These are phyloP conservation scores for Rhizopogon parksii DNA, from an alignment of 1,284 basidiomycete species.

Conservation along the genomic window DNA sequence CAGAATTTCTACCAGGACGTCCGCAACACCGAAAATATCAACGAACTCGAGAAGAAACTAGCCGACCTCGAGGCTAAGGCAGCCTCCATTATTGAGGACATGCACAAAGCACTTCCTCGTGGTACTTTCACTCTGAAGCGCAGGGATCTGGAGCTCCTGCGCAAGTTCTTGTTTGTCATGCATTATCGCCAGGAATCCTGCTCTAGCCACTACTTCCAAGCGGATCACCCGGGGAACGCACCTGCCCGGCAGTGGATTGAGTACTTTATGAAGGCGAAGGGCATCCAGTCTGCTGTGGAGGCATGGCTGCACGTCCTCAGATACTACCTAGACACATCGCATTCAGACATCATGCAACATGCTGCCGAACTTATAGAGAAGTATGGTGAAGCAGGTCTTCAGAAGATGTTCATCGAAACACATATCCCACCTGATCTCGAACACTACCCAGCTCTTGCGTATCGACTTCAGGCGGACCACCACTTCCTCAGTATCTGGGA, in stretches of 20 bases:
- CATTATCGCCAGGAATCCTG: slow-evolving; percentile 21
- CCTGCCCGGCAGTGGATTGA: slow-evolving; percentile 18
- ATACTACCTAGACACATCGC: slow-evolving; percentile 28
- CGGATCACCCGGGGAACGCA: slow-evolving; percentile 19
- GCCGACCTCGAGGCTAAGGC: slow-evolving; percentile 23
- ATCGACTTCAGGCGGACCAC: slow-evolving; percentile 11
- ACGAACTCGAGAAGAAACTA: slow-evolving; percentile 23
- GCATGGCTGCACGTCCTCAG: slow-evolving; percentile 26
- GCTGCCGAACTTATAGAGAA: slow-evolving; percentile 5
- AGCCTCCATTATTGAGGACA: slow-evolving; percentile 14
- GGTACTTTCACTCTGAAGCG: slow-evolving; percentile 18
- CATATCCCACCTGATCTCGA: slow-evolving; percentile 18
- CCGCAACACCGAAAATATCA: slow-evolving; percentile 14
- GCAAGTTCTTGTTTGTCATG: slow-evolving; percentile 31
- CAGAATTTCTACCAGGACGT: slow-evolving; percentile 24
- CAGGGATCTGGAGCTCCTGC: slow-evolving; percentile 20
- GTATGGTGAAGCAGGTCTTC: slow-evolving; percentile 5
- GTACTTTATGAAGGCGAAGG: slow-evolving; percentile 17
- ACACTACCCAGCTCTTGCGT: slow-evolving; percentile 18
- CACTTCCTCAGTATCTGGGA: slow-evolving; percentile 23
- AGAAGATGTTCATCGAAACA: slow-evolving; percentile 10
- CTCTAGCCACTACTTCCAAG: slow-evolving; percentile 19
- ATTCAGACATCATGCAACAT: slow-evolving; percentile 20
- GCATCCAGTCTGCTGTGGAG: slow-evolving; percentile 19
- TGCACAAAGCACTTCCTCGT: slow-evolving; percentile 13